A percentile compares a stretch with the other conserved stretches of the same genome.
Evolutionary conservation across 768 basidiomycete species (phyloP).

Genomic region (Lyophyllum decastes): DNA sequence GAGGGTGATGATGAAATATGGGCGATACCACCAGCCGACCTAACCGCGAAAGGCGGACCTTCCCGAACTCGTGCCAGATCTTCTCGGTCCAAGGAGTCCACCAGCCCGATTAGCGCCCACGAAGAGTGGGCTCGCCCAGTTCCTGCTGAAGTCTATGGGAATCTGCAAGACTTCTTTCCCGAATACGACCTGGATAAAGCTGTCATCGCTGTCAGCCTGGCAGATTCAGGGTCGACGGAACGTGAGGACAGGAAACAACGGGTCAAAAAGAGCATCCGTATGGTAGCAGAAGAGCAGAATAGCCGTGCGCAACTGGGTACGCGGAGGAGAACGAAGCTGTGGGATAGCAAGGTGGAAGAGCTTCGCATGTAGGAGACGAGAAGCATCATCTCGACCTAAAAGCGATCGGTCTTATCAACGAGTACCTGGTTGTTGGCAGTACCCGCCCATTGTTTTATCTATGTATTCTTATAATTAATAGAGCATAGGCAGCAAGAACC

Average conservation of each 20-base stretch:
- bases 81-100: slow-evolving; percentile 2
- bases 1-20: slow-evolving; percentile 26
- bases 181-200: slow-evolving; percentile 86
- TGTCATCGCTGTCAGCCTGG: slow-evolving; percentile 61
- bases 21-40: slow-evolving; percentile 32
- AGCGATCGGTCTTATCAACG: neutral
- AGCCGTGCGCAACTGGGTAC: slow-evolving; percentile 47
- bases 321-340: slow-evolving; percentile 39
- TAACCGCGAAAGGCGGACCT: slow-evolving; percentile 5
- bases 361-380: slow-evolving; percentile 25
- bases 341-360: slow-evolving; percentile 45
- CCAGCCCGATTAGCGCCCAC: slow-evolving; percentile 2
- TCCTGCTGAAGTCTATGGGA: slow-evolving; percentile 77
- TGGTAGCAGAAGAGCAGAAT: slow-evolving; percentile 76
- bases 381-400: too few species aligned
- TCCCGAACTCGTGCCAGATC: neutral
- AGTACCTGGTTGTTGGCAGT: neutral
- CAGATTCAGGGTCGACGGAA: slow-evolving; percentile 33
- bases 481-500: neutral
- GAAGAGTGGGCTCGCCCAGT: slow-evolving; percentile 58
- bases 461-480: neutral
- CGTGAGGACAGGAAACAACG: slow-evolving; percentile 10
- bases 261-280: slow-evolving; percentile 71
- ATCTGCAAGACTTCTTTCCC: slow-evolving; percentile 86
- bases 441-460: neutral